Evolutionary conservation across 345 rosid species (phyloP), one percentile per base, ranked within the genome.

Genomic region (Pugionium dolabratum): DNA sequence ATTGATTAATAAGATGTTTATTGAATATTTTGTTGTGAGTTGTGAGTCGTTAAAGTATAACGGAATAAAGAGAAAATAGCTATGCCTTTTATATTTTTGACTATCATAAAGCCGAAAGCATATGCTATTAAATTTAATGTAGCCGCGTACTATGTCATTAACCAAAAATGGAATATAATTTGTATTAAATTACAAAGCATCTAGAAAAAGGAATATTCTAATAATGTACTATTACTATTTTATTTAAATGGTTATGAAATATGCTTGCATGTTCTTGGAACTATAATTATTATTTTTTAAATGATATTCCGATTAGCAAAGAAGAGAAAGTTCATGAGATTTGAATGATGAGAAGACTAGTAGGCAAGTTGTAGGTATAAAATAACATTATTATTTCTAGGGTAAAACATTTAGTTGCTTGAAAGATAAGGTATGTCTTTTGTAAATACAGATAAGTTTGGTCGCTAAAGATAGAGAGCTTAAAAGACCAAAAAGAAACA

Each of bases 11-110:
- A 46, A 54, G 9, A 40, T 62, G 57, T 39, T 37, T 39, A 63
- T 39, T 33, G 52, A 55, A 18, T 40, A 9, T 25, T 64, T 49
- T 41, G 27, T 64, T 72, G 59, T 9, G 62, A 44, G 45, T 54
- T 42, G 52, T 65, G 59, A 34, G 71, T 72, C 50, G 75, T 50
- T 64, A 64, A 64, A 72, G 66, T 34, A 29, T 72, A 42, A 50
- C 61, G 41, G 71, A 72, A 72, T 72, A 72, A 72, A 65, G 62
- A 72, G 66, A 72, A 64, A 65, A 64, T 72, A 66, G 9, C 40
- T 11, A 58, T 4, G 10, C 40, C 4, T 54, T 62, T 62, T 10
- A 11, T 34, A 18, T 49, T 58, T 31, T 64, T 64, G 65, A 72
- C 61, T 56, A 9, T 18, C 33, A 57, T 72, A 64, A 64, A 49